These are phyloP conservation scores for Penicillium vulpinum DNA, from an alignment of 2,329 filamentous ascomycete species.

Conservation along the genomic window DNA sequence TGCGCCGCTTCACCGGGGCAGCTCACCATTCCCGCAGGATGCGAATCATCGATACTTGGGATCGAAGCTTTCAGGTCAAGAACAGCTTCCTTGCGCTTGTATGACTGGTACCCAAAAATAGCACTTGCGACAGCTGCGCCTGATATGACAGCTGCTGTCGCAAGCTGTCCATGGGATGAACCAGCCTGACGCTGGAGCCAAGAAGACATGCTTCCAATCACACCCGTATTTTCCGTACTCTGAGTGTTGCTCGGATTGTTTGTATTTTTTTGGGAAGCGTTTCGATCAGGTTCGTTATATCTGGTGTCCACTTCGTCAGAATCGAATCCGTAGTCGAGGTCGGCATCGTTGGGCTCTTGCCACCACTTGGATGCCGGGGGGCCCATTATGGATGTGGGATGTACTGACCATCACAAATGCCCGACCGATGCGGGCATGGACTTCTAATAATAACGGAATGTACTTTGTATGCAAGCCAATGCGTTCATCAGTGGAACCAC, in stretches of 20 bases:
- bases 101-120: slow-evolving; percentile 59
- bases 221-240: slow-evolving; percentile 10
- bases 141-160: slow-evolving; percentile 45
- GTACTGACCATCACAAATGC: slow-evolving; percentile 14
- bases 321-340: slow-evolving; percentile 29
- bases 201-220: slow-evolving; percentile 40
- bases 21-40: slow-evolving; percentile 53
- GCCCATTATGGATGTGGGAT: slow-evolving; percentile 11
- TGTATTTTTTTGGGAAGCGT: slow-evolving; percentile 6
- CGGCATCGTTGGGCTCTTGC: slow-evolving; percentile 20
- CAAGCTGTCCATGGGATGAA: slow-evolving; percentile 46
- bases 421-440: not conserved
- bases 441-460: slow-evolving; percentile 20
- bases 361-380: slow-evolving; percentile 18
- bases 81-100: slow-evolving; percentile 56
- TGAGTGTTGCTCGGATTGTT: not conserved
- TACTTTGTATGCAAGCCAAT: slow-evolving; percentile 20
- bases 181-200: slow-evolving; percentile 47
- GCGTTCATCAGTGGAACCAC: slow-evolving; percentile 25
- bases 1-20: not conserved
- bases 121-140: slow-evolving; percentile 49
- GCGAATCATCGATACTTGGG: slow-evolving; percentile 53
- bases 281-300: slow-evolving; percentile 18
- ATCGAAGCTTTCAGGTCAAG: slow-evolving; percentile 63
- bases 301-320: slow-evolving; percentile 27